Evolutionary conservation across 331 rosid species (phyloP), one percentile per base, ranked within the genome.

Genomic region (Phaseolus coccineus): DNA sequence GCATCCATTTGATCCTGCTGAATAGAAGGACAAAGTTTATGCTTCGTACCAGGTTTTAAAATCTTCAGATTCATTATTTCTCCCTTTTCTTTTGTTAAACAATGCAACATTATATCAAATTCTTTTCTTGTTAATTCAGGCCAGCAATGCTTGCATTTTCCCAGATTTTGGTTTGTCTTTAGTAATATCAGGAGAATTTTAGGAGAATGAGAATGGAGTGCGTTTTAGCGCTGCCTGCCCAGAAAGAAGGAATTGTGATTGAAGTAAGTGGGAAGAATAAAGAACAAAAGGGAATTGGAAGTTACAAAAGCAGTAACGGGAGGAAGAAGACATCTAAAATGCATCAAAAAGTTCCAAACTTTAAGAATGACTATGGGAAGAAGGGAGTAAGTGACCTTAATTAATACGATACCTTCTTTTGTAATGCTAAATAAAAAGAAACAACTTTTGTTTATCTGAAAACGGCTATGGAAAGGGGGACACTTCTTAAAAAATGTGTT

Each of bases 151-250:
- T 71, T 96, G 89, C 90, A 90, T 96, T 57, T 91, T 96, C 86
- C 96, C 97, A 15, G 97, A 98, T 51, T 79, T 93, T 37, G 99
- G 97, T 70, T 80, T 93, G 88, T 94, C 98, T 78, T 57, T 96
- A 73, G 89, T 93, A 78, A 93, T 93, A 76, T 90, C 98, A 0
- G 94, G 97, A 65, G 94, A 39, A 39, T 39, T 39, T 1, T 33
- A 37, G 70, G 79, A 59, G 33, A 28, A 65, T 65, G 79, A 59
- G 33, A 28, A 65, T 65, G 74, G 52, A 39, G 46, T 24, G 6
- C 46, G 8, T 37, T 57, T 44, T 40, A 8, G 39, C 44, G 4
- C 9, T 57, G 6, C 35, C 66, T 37, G 11, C 65, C 8, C 31
- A 8, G 42, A 52, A 52, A 48, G 64, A 25, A 39, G 57, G 14